phyloP scores from a whole-genome alignment of 441 rosid genomes.

The Mallotus japonicus region DNA sequence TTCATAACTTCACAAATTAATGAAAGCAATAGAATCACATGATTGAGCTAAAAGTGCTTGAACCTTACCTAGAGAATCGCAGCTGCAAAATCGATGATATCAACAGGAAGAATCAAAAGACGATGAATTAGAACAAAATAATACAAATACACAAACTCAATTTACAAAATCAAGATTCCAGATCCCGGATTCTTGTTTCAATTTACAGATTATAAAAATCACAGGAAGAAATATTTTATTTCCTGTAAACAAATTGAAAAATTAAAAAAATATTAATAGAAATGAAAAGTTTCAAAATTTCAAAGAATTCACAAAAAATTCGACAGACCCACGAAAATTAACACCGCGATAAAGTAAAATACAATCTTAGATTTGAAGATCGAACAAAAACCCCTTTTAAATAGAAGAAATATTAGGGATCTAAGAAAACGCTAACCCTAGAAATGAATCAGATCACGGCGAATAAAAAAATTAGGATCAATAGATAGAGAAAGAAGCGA shows the following conservation, averaged over 20 bases:
- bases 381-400: slow-evolving; percentile 9
- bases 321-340: slow-evolving; percentile 17
- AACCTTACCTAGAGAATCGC: slow-evolving; percentile 28
- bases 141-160: not conserved
- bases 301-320: slow-evolving; percentile 5
- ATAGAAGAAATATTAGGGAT: slow-evolving; percentile 1
- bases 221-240: no score
- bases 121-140: not conserved
- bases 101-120: not conserved
- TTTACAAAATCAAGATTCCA: not conserved
- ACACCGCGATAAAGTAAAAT: not conserved
- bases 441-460: slow-evolving; percentile 14
- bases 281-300: not conserved
- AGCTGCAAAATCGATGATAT: not conserved
- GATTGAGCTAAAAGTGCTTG: slow-evolving; percentile 5
- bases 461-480: slow-evolving; percentile 10
- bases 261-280: not conserved
- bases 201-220: no score
- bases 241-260: not conserved
- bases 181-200: not conserved
- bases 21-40: not conserved
- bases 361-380: slow-evolving; percentile 19
- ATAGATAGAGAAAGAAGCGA: slow-evolving; percentile 21
- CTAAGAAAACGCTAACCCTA: slow-evolving; percentile 43
- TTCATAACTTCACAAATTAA: not conserved